These are phyloP conservation scores for Trifolium fragiferum DNA, from an alignment of 306 rosid genomes.

Conservation along the genomic window DNA sequence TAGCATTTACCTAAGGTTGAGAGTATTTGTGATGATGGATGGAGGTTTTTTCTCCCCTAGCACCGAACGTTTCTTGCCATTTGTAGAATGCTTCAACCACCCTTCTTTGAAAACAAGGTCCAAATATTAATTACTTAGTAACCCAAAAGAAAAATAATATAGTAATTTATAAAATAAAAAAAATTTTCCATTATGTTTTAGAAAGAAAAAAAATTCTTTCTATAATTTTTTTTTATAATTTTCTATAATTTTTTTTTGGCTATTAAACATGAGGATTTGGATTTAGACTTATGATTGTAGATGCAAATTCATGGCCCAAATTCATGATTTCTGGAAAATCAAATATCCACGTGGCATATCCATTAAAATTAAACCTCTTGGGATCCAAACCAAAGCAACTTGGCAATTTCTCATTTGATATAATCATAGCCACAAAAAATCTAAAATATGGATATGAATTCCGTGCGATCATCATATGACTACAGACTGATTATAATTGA, in stretches of 20 bases:
- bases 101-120: conserved; percentile 44
- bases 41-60: conserved; percentile 37
- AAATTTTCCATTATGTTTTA: too few relatives aligned
- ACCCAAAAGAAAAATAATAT: not conserved
- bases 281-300: not conserved
- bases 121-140: conserved; percentile 26
- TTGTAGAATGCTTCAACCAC: conserved; percentile 51
- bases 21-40: conserved; percentile 35
- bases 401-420: not conserved
- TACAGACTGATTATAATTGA: too few relatives aligned
- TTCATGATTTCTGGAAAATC: not conserved
- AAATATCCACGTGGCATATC: conserved; percentile 55
- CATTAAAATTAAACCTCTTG: too few relatives aligned
- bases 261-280: too few relatives aligned
- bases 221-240: too few relatives aligned
- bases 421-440: conserved; percentile 38
- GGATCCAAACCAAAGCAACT: not conserved
- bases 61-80: conserved; percentile 28
- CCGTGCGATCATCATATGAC: too few relatives aligned
- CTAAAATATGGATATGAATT: too few relatives aligned
- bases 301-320: not conserved
- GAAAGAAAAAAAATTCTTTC: too few relatives aligned
- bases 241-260: too few relatives aligned
- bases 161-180: not conserved
- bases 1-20: conserved; percentile 57